A percentile compares a stretch with the other conserved stretches of the same genome.
phyloP scores from a whole-genome alignment of 2,329 filamentous ascomycete species.

The Bipolaris sorokiniana region DNA sequence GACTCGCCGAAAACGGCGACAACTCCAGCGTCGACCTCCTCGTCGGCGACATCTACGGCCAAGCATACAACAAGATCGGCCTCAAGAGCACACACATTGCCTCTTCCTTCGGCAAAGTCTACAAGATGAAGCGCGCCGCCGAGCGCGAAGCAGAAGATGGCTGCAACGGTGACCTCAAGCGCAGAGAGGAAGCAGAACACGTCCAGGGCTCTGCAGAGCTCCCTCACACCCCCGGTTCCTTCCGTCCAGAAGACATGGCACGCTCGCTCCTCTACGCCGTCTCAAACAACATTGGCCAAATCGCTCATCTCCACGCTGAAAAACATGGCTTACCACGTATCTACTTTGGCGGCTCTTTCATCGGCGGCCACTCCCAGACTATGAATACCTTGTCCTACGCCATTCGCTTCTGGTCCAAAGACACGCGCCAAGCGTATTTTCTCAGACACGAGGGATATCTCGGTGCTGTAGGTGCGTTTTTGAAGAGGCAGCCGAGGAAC shows the following conservation, averaged over 20 bases:
- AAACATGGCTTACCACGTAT: slow-evolving; percentile 91
- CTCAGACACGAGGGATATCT: slow-evolving; percentile 94
- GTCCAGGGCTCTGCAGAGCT: slow-evolving; percentile 37
- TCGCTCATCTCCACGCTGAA: slow-evolving; percentile 95
- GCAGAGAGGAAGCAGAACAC: slow-evolving; percentile 45
- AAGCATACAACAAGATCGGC: slow-evolving; percentile 94
- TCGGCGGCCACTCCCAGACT: slow-evolving; percentile 92
- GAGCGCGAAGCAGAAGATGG: slow-evolving; percentile 78
- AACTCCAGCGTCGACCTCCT: slow-evolving; percentile 95
- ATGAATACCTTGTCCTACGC: slow-evolving; percentile 98
- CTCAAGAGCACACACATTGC: slow-evolving; percentile 95
- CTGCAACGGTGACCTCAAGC: slow-evolving; percentile 59
- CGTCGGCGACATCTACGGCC: slow-evolving; percentile 96
- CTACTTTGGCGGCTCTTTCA: slow-evolving; percentile 97
- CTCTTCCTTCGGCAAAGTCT: slow-evolving; percentile 95
- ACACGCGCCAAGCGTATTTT: slow-evolving; percentile 94
- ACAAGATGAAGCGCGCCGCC: slow-evolving; percentile 86
- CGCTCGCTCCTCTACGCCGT: slow-evolving; percentile 92
- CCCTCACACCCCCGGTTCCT: slow-evolving; percentile 56
- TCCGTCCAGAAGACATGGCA: slow-evolving; percentile 84
- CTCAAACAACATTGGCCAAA: slow-evolving; percentile 96
- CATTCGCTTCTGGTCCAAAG: slow-evolving; percentile 97
- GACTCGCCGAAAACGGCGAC: slow-evolving; percentile 87
- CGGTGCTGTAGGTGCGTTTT: slow-evolving; percentile 89
- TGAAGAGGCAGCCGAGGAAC: slow-evolving; percentile 87